Conservation (phyloP, 2,329 filamentous ascomycete species). For the Colletotrichum liriopes region DNA sequence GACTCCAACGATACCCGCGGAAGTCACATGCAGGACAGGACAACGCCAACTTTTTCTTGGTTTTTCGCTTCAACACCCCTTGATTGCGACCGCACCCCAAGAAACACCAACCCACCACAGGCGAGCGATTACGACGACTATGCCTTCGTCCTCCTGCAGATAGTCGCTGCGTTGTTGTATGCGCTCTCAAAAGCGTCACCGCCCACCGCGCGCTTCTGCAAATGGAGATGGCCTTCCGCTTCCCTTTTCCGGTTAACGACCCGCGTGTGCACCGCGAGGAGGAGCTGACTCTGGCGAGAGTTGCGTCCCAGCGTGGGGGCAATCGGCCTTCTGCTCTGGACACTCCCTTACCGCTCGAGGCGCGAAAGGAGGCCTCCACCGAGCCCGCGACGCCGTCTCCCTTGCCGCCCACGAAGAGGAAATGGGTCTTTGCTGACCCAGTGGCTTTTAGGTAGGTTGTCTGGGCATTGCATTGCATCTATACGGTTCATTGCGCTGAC, state of each 20-base stretch:
- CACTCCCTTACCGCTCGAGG: conserved; percentile 34
- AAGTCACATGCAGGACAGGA: conserved; percentile 27
- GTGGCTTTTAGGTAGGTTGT: conserved; percentile 68
- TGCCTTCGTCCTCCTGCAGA: conserved; percentile 28
- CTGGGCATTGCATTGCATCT: not conserved
- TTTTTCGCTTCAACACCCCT: not conserved
- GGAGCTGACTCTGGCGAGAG: conserved; percentile 53
- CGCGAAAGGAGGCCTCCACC: conserved; percentile 36
- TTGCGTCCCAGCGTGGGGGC: conserved; percentile 49
- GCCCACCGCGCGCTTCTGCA: conserved; percentile 15
- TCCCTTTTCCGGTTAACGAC: conserved; percentile 53
- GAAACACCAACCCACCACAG: not conserved
- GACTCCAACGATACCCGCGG: conserved; percentile 15
- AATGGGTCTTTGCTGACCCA: conserved; percentile 72
- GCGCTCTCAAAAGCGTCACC: conserved; percentile 21
- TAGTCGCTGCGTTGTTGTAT: conserved; percentile 27
- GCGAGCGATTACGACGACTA: conserved; percentile 21
- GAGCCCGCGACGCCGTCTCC: conserved; percentile 40
- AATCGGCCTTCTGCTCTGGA: conserved; percentile 43
- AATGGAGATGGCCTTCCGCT: conserved; percentile 57
- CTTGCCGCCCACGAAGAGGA: conserved; percentile 55
- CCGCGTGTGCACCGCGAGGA: conserved; percentile 56
- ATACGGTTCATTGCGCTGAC: conserved; percentile 1
- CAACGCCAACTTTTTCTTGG: not conserved
- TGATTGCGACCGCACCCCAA: not conserved